Evolutionary conservation across 139 green algal genomes (phyloP), one percentile per base, ranked within the genome.

Genomic region (Micromonas pusilla): DNA sequence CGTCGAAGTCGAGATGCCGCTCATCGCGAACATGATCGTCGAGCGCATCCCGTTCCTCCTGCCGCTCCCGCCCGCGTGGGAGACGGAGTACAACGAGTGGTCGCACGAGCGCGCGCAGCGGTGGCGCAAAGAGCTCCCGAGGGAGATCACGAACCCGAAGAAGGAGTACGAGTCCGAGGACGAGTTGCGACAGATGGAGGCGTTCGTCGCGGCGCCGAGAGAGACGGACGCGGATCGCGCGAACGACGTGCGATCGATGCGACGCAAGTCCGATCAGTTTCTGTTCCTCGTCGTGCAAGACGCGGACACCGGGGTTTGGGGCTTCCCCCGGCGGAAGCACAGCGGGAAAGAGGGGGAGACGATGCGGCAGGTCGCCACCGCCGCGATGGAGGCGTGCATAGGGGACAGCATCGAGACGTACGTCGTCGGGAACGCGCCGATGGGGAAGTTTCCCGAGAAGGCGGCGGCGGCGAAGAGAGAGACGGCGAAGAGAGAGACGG

Each of bases 211-310:
- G 21, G 68, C 68, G 33, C 37, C 37, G 19, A 28, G 37, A 9
- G 68, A 75, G 9, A 75, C 68, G 6, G 36, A 75, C 20, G 68
- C 37, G 36, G 68, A 75, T 19, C 26, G 30, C 4, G 3, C 30
- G n/a, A 36, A 26, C 19, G 38, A 75, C 36, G 4, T 25, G 3
- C 52, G 38, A 20, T 62, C 68, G 4, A 75, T 62, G 36, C 31
- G 62, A 25, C 37, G 68, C 23, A 75, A 62, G 38, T 4, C 62
- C 19, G 34, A 28, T 21, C 34, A 75, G 68, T 75, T 75, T 36
- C 30, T 75, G 21, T 75, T 75, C 36, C 37, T 75, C n/a, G 68
- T 75, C 4, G 37, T 75, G 23, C 52, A 75, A 36, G 37, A 75
- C 28, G 53, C 52, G 62, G 26, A 34, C 1, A 64, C 21, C 6